phyloP scores from a whole-genome alignment of 495 filamentous ascomycete species.

The Aspergillus cavernicola region DNA sequence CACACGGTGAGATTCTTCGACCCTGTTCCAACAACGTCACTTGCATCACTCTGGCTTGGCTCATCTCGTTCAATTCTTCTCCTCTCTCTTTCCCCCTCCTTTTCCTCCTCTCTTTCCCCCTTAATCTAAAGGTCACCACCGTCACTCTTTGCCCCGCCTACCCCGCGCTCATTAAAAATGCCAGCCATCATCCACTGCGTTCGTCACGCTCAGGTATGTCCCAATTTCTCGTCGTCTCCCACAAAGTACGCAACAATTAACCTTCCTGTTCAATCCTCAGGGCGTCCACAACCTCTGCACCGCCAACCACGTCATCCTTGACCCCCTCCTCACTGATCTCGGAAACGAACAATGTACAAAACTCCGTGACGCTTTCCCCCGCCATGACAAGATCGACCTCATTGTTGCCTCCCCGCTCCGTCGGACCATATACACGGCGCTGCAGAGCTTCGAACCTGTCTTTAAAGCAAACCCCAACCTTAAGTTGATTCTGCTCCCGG shows the following conservation, averaged over 20 bases:
- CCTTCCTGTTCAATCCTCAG: no score
- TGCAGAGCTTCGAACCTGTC: slow-evolving; percentile 62
- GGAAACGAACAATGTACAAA: slow-evolving; percentile 71
- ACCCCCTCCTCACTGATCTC: slow-evolving; percentile 73
- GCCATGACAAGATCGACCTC: slow-evolving; percentile 60
- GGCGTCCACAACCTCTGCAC: slow-evolving; percentile 76
- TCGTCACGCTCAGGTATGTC: slow-evolving; percentile 50
- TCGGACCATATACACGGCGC: slow-evolving; percentile 77
- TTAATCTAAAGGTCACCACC: background rate
- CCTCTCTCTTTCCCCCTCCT: background rate
- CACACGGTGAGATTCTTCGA: slow-evolving; percentile 4
- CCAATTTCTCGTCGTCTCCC: no score
- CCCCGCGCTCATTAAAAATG: slow-evolving; percentile 16
- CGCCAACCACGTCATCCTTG: slow-evolving; percentile 69
- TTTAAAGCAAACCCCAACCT: slow-evolving; percentile 44
- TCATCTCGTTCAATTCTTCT: slow-evolving; percentile 4
- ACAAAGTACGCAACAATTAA: no score
- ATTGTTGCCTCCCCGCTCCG: slow-evolving; percentile 80
- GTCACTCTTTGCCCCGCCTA: slow-evolving; percentile 9
- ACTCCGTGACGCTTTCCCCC: slow-evolving; percentile 60
- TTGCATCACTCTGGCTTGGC: slow-evolving; percentile 1
- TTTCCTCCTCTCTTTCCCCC: background rate
- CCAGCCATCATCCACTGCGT: slow-evolving; percentile 49
- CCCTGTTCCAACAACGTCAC: no score
- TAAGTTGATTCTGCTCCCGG: slow-evolving; percentile 66